phyloP scores from a whole-genome alignment of 1,284 basidiomycete species.

The Tremellales sp. region DNA sequence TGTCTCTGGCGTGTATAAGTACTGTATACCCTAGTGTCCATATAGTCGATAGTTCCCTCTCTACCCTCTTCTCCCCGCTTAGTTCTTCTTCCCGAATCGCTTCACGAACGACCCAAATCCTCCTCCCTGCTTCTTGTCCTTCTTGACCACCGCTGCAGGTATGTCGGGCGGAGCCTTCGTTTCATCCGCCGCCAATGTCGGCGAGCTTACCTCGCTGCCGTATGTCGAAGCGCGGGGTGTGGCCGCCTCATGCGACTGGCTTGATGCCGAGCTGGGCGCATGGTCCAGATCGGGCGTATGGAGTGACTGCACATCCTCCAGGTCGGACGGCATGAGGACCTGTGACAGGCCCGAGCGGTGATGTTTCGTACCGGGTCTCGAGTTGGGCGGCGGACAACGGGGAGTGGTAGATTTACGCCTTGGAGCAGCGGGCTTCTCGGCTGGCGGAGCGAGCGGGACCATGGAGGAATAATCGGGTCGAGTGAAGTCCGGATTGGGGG shows the following conservation, averaged over 20 bases:
- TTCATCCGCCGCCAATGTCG: neutral
- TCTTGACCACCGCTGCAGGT: too few relatives aligned
- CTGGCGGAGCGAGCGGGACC: neutral
- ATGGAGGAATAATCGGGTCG: neutral
- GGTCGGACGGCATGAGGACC: neutral
- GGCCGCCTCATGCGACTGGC: neutral
- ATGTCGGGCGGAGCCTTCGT: neutral
- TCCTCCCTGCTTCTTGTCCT: too few relatives aligned
- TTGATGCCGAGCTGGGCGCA: neutral
- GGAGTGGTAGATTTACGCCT: too few relatives aligned
- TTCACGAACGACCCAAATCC: neutral
- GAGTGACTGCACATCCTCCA: neutral
- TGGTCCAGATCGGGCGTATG: neutral
- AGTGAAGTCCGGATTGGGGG: neutral
- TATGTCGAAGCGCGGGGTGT: neutral
- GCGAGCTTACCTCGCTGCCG: neutral
- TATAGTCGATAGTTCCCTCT: too few relatives aligned
- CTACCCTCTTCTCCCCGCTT: neutral
- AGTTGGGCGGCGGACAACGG: neutral
- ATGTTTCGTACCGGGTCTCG: neutral
- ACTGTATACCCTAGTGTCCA: too few relatives aligned
- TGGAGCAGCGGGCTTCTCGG: neutral
- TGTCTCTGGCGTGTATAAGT: too few relatives aligned
- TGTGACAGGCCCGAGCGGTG: neutral
- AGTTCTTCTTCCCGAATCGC: neutral